Percentiles rank a stretch among this genome's conserved stretches.
These are phyloP conservation scores for Globisporangium emineosum DNA, from an alignment of 352 stramenopile species.

Conservation along the genomic window DNA sequence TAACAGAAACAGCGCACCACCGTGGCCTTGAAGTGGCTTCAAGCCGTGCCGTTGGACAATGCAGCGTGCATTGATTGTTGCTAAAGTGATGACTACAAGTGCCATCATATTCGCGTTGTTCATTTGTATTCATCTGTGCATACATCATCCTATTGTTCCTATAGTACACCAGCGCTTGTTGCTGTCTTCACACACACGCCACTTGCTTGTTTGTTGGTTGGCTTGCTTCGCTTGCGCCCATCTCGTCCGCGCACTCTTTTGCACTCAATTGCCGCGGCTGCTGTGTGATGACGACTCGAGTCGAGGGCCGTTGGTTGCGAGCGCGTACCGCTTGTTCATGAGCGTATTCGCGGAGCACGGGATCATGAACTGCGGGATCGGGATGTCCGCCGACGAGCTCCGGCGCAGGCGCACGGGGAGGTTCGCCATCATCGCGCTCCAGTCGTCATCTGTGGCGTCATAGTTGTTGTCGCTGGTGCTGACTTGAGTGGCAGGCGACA, in stretches of 20 bases:
- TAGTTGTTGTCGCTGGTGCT: background rate
- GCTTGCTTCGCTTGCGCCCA: no score
- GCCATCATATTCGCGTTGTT: background rate
- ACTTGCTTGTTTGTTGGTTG: no score
- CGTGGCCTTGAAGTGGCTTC: background rate
- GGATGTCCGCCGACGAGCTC: slow-evolving; percentile 33
- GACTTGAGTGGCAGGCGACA: background rate
- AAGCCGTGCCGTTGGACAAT: background rate
- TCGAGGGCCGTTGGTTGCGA: background rate
- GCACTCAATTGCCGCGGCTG: background rate
- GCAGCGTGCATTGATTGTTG: background rate
- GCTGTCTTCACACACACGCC: no score
- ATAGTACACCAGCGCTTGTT: background rate
- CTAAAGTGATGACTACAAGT: background rate
- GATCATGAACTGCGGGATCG: slow-evolving; percentile 58
- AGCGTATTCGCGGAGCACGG: slow-evolving; percentile 45
- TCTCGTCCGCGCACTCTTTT: no score
- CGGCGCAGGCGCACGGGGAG: slow-evolving; percentile 4
- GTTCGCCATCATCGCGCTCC: slow-evolving; percentile 6
- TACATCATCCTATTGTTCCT: background rate
- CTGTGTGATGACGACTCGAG: background rate
- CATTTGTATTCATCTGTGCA: background rate
- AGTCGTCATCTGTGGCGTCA: background rate
- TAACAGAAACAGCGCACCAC: background rate
- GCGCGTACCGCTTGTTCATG: slow-evolving; percentile 54